Percentiles rank a stretch among this genome's conserved stretches.
Conservation (phyloP, 345 rosid genomes). For the Pistacia integerrima region DNA sequence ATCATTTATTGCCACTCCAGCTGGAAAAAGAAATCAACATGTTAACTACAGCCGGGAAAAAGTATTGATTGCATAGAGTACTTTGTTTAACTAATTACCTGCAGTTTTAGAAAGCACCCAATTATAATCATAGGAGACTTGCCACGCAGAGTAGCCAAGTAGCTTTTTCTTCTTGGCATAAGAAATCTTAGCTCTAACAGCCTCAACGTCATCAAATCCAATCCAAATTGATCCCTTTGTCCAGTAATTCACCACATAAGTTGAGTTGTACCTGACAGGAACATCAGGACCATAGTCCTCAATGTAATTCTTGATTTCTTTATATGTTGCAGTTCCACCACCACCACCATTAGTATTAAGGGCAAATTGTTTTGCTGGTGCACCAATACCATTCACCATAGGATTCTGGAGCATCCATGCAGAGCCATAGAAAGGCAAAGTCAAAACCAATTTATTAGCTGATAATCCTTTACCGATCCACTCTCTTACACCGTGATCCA, state of each 20-base stretch:
- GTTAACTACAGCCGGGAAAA: too few relatives aligned
- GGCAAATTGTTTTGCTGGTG: constrained; percentile 6
- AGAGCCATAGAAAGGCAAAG: constrained; percentile 35
- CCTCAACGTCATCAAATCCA: constrained; percentile 44
- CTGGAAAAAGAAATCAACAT: too few relatives aligned
- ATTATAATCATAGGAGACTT: constrained; percentile 33
- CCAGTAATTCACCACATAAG: constrained; percentile 32
- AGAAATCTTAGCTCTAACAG: constrained; percentile 34
- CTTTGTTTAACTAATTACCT: background rate
- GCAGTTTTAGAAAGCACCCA: constrained; percentile 43
- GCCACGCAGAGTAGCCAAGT: constrained; percentile 41
- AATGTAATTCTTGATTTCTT: constrained; percentile 21
- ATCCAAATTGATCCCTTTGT: constrained; percentile 33
- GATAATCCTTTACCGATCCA: constrained; percentile 12
- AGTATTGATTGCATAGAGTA: too few relatives aligned
- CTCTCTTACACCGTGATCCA: background rate
- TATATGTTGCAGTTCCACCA: constrained; percentile 29
- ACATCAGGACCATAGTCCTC: background rate
- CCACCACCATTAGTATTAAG: too few relatives aligned
- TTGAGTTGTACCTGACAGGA: constrained; percentile 26
- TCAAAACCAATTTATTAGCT: constrained; percentile 23
- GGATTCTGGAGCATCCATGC: constrained; percentile 25
- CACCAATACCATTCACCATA: background rate
- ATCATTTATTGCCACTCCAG: too few relatives aligned
- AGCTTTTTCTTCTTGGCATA: constrained; percentile 42